Evolutionary conservation across 768 basidiomycete genomes (phyloP).

Genomic region (Termitomyces sp.): DNA sequence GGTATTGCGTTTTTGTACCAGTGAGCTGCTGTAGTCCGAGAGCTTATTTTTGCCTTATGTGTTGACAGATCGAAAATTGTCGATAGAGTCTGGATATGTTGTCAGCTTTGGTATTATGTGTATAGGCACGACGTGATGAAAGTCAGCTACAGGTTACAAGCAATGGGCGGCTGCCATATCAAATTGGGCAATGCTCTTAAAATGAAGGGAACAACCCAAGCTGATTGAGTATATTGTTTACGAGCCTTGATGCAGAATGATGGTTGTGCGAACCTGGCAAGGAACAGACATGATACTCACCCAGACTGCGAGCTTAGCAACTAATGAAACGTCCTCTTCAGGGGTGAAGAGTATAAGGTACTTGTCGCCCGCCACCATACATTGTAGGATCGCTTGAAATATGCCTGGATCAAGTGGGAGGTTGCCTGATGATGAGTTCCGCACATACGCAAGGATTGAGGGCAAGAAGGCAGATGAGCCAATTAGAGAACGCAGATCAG

Average conservation of each 20-base stretch:
- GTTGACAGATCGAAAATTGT: constrained; percentile 54
- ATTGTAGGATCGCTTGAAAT: constrained; percentile 61
- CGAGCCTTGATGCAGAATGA: background rate
- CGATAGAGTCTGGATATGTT: constrained; percentile 43
- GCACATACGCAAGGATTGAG: constrained; percentile 24
- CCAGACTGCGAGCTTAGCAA: constrained; percentile 51
- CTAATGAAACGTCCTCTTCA: constrained; percentile 58
- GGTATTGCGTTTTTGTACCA: background rate
- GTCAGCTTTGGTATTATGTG: background rate
- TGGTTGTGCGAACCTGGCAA: background rate
- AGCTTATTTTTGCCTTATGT: constrained; percentile 49
- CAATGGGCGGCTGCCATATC: background rate
- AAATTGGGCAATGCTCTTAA: background rate
- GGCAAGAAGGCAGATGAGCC: constrained; percentile 42
- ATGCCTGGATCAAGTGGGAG: constrained; percentile 58
- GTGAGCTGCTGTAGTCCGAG: constrained; percentile 11
- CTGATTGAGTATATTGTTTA: background rate
- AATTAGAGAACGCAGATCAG: constrained; percentile 25
- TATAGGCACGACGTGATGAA: background rate
- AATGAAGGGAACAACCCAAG: background rate
- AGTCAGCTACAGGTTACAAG: background rate
- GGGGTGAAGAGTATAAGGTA: constrained; percentile 60
- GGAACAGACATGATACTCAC: constrained; percentile 33
- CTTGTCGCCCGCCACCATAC: constrained; percentile 54
- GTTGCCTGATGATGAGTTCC: constrained; percentile 31